phyloP scores from a whole-genome alignment of 768 basidiomycete genomes.

The Hericium alpestre region DNA sequence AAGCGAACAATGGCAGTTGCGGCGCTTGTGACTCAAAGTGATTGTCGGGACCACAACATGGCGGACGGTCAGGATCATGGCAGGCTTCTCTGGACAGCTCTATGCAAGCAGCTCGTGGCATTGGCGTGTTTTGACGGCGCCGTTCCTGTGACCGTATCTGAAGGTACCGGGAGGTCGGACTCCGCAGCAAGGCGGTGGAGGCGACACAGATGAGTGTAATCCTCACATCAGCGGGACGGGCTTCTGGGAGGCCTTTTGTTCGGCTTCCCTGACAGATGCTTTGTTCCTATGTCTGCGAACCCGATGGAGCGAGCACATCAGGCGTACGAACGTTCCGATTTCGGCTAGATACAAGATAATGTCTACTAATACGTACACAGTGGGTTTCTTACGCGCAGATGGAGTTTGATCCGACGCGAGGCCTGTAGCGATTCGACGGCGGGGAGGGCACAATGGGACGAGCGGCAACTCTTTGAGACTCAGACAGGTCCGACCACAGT shows the following conservation, averaged over 20 bases:
- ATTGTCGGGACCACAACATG: neutral
- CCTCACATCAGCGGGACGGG: neutral
- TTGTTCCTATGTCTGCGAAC: neutral
- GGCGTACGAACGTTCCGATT: neutral
- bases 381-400: neutral
- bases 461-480: too few species aligned
- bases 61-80: neutral
- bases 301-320: neutral
- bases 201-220: neutral
- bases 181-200: neutral
- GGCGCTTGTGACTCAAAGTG: too few species aligned
- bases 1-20: too few species aligned
- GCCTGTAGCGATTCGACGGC: neutral
- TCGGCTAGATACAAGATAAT: neutral
- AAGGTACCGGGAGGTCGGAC: neutral
- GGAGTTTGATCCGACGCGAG: neutral
- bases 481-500: neutral
- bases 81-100: neutral
- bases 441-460: neutral
- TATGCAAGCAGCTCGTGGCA: neutral
- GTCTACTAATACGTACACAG: neutral
- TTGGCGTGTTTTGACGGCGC: neutral
- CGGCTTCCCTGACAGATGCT: neutral
- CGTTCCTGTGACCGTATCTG: conserved; percentile 1
- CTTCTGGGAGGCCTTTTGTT: too few species aligned